Conservation (phyloP, 345 rosid species). For the Schrenkiella parvula region DNA sequence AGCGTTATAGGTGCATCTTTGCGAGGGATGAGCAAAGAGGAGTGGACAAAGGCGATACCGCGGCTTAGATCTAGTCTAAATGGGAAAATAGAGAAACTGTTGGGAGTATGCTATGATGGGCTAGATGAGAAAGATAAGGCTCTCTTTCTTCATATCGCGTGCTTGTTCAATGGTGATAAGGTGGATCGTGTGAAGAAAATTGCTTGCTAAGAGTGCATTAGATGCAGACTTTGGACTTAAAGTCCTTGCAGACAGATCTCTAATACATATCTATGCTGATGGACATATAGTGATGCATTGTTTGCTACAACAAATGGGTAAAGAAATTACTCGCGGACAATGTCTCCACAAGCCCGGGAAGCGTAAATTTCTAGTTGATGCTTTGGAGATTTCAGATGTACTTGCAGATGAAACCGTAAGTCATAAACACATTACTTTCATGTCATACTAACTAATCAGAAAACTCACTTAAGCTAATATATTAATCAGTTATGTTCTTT, state of each 20-base stretch:
- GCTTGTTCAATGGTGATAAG: slow-evolving; percentile 18
- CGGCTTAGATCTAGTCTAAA: slow-evolving; percentile 17
- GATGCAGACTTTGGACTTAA: background rate
- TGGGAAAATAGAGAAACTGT: background rate
- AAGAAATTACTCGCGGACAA: slow-evolving; percentile 7
- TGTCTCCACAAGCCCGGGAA: background rate
- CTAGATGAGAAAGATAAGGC: slow-evolving; percentile 8
- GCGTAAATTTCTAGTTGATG: slow-evolving; percentile 10
- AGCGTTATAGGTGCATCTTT: slow-evolving; percentile 32
- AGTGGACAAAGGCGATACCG: slow-evolving; percentile 24
- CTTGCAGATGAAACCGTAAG: slow-evolving; percentile 21
- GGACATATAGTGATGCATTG: slow-evolving; percentile 17
- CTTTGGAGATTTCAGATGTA: slow-evolving; percentile 13
- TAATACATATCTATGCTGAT: background rate
- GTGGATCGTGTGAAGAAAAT: background rate
- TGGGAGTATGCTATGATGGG: slow-evolving; percentile 33
- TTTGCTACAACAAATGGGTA: slow-evolving; percentile 32
- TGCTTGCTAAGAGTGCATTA: slow-evolving; percentile 8
- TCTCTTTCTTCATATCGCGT: slow-evolving; percentile 36
- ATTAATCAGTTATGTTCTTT: background rate
- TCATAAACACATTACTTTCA: background rate
- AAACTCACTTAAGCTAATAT: background rate
- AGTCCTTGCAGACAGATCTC: slow-evolving; percentile 20
- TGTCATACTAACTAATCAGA: background rate
- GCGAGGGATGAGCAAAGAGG: background rate